Base-by-base conservation (phyloP, 108 stramenopile genomes). In the Cylindrotheca fusiformis region DNA sequence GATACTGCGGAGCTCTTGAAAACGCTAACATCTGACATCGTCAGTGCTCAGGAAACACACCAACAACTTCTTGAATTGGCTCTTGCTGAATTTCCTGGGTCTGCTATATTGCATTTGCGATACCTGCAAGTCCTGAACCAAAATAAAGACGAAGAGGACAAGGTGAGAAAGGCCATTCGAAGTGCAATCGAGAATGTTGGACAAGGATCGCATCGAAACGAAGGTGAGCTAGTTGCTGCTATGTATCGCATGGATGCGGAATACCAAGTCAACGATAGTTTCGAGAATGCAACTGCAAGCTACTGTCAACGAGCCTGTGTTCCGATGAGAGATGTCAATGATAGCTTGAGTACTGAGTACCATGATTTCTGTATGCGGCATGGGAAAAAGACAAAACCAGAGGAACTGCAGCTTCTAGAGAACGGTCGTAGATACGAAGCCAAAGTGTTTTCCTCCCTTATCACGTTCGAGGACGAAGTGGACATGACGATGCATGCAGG, bases 51-150 rank as follows among this genome's bases (percentile, higher is more conserved):
- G 49, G 75, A 81, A 52, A 74, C 85, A 25, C 57, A 67, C 3
- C 63, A 72, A n/a, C 84, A 88, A 47, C 71, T 83, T 32, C 56
- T 94, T 61, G 79, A 90, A 63, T 59, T 90, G 54, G 92, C 83
- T 0, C 52, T 90, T 6, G 47, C 55, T 12, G 88, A 90, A 69
- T 94, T 90, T 67, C 83, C 88, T 12, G 88, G 87, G 50, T 87
- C 75, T 63, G 77, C 72, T 23, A 48, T 80, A 14, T 45, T 85
- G 28, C 67, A 72, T 4, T 48, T 85, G 18, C 57, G 74, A 52
- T 80, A 83, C 58, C 52, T 83, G 20, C 72, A 88, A 53, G 14
- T 74, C 52, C 28, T 75, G 23, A 4, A 23, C 8, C 27, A 41
- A 32, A 31, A 51, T 48, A 47, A 36, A 29, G 57, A 58, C 20